A percentile compares a stretch with the other conserved stretches of the same genome.
These are phyloP conservation scores for Ophioceras dolichostomum DNA, from an alignment of 2,329 filamentous ascomycete genomes.

Conservation along the genomic window DNA sequence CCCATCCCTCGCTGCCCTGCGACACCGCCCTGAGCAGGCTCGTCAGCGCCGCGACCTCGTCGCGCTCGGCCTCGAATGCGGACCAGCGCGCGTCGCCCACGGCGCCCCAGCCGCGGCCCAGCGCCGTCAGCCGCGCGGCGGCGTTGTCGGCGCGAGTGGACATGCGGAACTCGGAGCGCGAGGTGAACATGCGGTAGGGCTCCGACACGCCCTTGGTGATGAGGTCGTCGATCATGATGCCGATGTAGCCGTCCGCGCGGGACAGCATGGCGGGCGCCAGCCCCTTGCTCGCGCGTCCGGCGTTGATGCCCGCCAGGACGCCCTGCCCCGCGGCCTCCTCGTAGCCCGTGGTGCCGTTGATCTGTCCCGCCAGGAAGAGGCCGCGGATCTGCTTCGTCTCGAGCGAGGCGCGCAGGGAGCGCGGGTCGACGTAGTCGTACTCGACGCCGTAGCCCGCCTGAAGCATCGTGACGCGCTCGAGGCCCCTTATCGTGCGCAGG, in stretches of 20 bases:
- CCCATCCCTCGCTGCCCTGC: slow-evolving; percentile 8
- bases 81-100: slow-evolving; percentile 71
- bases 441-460: slow-evolving; percentile 96
- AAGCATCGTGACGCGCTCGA: slow-evolving; percentile 84
- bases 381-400: slow-evolving; percentile 88
- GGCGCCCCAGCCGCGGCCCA: slow-evolving; percentile 64
- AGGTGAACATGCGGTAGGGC: slow-evolving; percentile 97
- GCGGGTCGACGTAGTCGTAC: slow-evolving; percentile 96
- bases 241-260: slow-evolving; percentile 87
- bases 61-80: slow-evolving; percentile 50
- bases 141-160: slow-evolving; percentile 88
- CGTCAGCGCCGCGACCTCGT: slow-evolving; percentile 56
- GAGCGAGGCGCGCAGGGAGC: slow-evolving; percentile 73
- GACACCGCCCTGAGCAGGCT: slow-evolving; percentile 31
- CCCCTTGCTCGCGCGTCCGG: slow-evolving; percentile 63
- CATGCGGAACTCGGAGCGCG: slow-evolving; percentile 90
- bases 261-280: slow-evolving; percentile 56
- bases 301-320: slow-evolving; percentile 85
- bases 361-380: slow-evolving; percentile 87
- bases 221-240: slow-evolving; percentile 96
- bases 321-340: slow-evolving; percentile 95
- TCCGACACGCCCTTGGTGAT: slow-evolving; percentile 95
- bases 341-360: slow-evolving; percentile 96
- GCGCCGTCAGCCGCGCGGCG: slow-evolving; percentile 70
- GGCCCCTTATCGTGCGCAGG: slow-evolving; percentile 74